Base-by-base conservation (phyloP, 148 eudicot species). In the Heliamphora exappendiculata region DNA sequence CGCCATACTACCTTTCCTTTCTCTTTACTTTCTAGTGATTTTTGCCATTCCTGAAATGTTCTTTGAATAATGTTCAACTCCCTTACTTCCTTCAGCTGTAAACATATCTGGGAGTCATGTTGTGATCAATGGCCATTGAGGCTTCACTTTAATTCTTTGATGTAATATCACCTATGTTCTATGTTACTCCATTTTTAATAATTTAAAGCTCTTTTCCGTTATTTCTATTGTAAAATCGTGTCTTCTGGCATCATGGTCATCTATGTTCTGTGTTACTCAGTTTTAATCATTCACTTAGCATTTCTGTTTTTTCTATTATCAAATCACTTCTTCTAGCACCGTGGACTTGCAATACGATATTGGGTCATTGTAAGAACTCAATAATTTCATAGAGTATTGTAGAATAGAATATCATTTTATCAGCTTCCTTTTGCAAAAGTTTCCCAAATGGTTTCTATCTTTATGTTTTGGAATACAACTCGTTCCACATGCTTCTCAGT, bases 401-500 rank as follows among this genome's bases (percentile, higher is more conserved):
- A 37, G 64, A 24, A 67, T 31, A 24, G n/a, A 3, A 9, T n/a
- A 9, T 67, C 33, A 37, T 42, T 3, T 29, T 34, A 16, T 42
- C 5, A 39, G 5, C 41, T 2, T 12, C 41, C 10, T 12, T 67
- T 29, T 41, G 10, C 12, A 41, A 10, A 8, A 28, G 65, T 42
- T 77, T 42, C 16, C 67, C 44, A 41, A 37, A 44, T 14, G 22
- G 8, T 22, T 75, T 50, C 3, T 66, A 3, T 70, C 58, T 29
- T 14, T 47, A 3, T 60, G 44, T 67, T 36, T 41, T 54, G 5
- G 16, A 76, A 28, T 13, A 19, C 4, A 41, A 4, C n/a, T 33
- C 22, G 51, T 37, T 19, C 29, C 47, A n/a, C 60, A 47, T 58
- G 53, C 66, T 36, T 71, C 73, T 49, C 72, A 67, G 14, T 80